These are phyloP conservation scores for Citrus mangshanensis DNA, from an alignment of 345 rosid genomes.

Conservation along the genomic window DNA sequence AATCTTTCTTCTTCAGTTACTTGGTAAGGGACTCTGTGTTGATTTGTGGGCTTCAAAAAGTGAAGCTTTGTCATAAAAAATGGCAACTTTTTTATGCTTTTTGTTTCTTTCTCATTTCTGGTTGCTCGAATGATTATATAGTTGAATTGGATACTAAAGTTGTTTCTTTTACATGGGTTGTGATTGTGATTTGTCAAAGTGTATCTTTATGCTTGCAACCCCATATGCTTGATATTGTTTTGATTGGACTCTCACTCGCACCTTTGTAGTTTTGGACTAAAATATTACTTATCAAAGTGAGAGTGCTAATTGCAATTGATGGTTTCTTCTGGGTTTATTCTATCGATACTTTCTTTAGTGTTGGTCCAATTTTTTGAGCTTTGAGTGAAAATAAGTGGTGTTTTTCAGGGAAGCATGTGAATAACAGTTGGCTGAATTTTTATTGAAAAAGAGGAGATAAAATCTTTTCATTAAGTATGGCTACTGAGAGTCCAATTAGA, in stretches of 20 bases:
- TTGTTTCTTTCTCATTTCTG: neutral
- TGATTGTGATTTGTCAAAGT: neutral
- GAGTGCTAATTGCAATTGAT: neutral
- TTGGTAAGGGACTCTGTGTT: slow-evolving; percentile 28
- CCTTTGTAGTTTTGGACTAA: neutral
- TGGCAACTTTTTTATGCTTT: neutral
- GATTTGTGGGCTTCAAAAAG: slow-evolving; percentile 9
- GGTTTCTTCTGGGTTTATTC: neutral
- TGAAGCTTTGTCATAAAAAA: neutral
- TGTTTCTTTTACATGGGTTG: neutral
- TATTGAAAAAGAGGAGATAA: neutral
- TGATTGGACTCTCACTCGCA: neutral
- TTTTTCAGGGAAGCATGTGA: slow-evolving; percentile 16
- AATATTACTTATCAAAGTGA: neutral
- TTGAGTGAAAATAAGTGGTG: neutral
- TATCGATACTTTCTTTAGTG: neutral
- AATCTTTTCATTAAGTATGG: slow-evolving; percentile 28
- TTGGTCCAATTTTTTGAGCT: neutral
- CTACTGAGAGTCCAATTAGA: slow-evolving; percentile 56
- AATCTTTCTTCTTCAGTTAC: slow-evolving; percentile 29
- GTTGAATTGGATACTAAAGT: neutral
- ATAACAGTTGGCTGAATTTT: neutral
- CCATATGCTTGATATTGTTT: neutral
- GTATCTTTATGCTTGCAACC: neutral
- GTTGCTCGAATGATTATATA: neutral